These are phyloP conservation scores for Saccharomycopsis babjevae DNA, from an alignment of 805 yeast species.

Conservation along the genomic window DNA sequence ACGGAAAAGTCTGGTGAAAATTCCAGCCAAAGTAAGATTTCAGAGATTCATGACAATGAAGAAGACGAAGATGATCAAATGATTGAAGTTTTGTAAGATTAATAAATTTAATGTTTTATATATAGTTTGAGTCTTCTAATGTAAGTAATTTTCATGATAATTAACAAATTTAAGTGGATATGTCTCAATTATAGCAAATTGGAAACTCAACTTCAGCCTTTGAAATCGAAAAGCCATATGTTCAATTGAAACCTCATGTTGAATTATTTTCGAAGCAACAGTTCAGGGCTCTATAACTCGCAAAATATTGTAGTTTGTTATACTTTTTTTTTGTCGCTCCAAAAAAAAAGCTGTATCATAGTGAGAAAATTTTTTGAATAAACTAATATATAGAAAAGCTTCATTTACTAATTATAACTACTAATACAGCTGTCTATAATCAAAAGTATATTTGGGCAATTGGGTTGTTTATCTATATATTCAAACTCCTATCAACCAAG, in stretches of 20 bases:
- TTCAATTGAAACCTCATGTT: too few species aligned
- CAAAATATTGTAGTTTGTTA: too few species aligned
- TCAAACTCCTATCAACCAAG: too few species aligned
- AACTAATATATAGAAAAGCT: background rate
- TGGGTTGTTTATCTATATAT: too few species aligned
- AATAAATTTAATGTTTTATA: background rate
- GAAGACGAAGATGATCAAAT: constrained; percentile 16
- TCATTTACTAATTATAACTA: background rate
- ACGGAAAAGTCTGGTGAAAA: constrained; percentile 28
- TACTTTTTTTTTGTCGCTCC: too few species aligned
- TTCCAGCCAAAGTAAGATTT: constrained; percentile 16
- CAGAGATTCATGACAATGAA: background rate
- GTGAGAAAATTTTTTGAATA: background rate
- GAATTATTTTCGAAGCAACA: background rate
- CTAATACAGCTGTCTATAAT: too few species aligned
- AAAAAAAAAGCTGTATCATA: background rate
- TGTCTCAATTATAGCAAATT: too few species aligned
- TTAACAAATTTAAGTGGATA: too few species aligned
- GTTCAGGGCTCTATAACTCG: too few species aligned
- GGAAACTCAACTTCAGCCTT: too few species aligned
- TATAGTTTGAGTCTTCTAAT: background rate
- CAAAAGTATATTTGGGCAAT: too few species aligned
- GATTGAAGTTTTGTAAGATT: constrained; percentile 12
- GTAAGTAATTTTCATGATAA: background rate
- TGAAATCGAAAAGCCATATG: too few species aligned